phyloP scores from a whole-genome alignment of 768 basidiomycete species.

The Sarcodon sp. region DNA sequence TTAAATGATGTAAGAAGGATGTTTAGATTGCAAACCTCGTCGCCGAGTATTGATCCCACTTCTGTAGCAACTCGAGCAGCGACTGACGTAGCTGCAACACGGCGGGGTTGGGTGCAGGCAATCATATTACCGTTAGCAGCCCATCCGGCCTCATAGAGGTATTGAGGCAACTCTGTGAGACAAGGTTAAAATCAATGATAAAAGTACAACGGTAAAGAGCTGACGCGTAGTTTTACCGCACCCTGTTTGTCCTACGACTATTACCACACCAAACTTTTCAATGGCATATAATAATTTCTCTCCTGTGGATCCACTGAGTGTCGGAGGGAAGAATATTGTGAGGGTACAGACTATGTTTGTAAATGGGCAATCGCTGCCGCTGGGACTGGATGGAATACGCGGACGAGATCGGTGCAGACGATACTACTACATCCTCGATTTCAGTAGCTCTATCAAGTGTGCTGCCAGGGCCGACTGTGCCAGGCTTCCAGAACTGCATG shows the following conservation, averaged over 20 bases:
- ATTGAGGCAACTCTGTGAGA: slow-evolving; percentile 81
- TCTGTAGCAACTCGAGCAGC: slow-evolving; percentile 88
- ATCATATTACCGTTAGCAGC: slow-evolving; percentile 70
- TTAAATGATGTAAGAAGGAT: neutral
- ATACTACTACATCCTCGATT: slow-evolving; percentile 58
- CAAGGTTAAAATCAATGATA: slow-evolving; percentile 8
- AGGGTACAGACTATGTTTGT: slow-evolving; percentile 60
- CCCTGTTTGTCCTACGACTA: slow-evolving; percentile 91
- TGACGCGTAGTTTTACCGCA: slow-evolving; percentile 96
- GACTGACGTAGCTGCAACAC: slow-evolving; percentile 93
- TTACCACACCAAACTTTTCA: slow-evolving; percentile 72
- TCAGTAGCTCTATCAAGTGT: slow-evolving; percentile 76
- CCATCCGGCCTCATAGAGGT: slow-evolving; percentile 90
- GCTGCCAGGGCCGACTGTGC: slow-evolving; percentile 74
- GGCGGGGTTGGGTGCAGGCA: slow-evolving; percentile 85
- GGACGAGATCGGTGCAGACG: slow-evolving; percentile 43
- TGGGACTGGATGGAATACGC: slow-evolving; percentile 59
- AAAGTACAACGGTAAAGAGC: slow-evolving; percentile 15
- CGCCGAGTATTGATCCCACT: slow-evolving; percentile 78
- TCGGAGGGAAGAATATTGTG: neutral
- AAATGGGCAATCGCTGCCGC: slow-evolving; percentile 78
- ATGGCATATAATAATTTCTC: slow-evolving; percentile 72
- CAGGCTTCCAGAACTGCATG: slow-evolving; percentile 84
- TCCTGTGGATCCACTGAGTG: slow-evolving; percentile 27
- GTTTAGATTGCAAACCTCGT: slow-evolving; percentile 44